Conservation (phyloP, 75 land plant genomes). For the Gnetum montanum region DNA sequence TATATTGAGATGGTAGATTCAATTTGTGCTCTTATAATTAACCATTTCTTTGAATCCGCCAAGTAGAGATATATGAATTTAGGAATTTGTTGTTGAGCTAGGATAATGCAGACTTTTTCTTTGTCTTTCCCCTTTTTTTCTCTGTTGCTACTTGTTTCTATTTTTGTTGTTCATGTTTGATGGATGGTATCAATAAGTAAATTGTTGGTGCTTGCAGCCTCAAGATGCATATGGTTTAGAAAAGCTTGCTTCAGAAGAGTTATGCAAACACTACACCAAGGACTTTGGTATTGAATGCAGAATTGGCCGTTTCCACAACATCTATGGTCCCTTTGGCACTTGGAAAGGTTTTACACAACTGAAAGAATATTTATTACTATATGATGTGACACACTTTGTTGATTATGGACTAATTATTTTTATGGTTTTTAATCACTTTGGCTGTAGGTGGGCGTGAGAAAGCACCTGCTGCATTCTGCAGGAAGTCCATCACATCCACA, state of each 20-base stretch:
- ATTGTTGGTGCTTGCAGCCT: constrained; percentile 36
- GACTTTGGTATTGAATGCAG: constrained; percentile 88
- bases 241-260: constrained; percentile 76
- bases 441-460: constrained; percentile 86
- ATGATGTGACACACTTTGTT: background rate
- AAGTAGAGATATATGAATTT: no score
- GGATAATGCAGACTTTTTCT: background rate
- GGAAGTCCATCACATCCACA: constrained; percentile 76
- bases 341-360: constrained; percentile 56
- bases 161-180: no score
- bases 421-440: background rate
- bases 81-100: background rate
- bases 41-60: no score
- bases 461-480: constrained; percentile 96
- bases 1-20: no score
- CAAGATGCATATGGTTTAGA: constrained; percentile 97
- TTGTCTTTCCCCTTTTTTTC: background rate
- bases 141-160: no score
- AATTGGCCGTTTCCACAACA: constrained; percentile 87
- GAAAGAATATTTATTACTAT: background rate
- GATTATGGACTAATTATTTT: background rate
- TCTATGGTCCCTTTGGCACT: constrained; percentile 90
- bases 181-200: no score
- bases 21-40: background rate
- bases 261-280: constrained; percentile 92